These are phyloP conservation scores for Acanthochlamys bracteata DNA, from an alignment of 106 monocot genomes.

Conservation along the genomic window DNA sequence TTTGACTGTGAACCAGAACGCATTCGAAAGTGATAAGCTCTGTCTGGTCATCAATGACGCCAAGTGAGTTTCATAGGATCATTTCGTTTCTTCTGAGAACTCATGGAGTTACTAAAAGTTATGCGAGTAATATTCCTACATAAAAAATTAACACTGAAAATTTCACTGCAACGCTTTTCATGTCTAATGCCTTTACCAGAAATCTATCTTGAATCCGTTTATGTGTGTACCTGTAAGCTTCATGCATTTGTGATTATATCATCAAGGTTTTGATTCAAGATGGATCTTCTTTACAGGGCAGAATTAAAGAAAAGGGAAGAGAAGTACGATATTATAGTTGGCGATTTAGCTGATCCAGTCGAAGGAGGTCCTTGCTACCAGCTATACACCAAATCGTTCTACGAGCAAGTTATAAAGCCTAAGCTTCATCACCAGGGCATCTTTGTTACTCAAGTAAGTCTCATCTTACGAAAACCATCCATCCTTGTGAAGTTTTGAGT, in stretches of 20 bases:
- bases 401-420: slow-evolving; percentile 54
- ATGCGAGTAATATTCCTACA: too few species aligned
- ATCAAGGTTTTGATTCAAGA: not conserved
- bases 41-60: slow-evolving; percentile 78
- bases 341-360: slow-evolving; percentile 72
- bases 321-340: slow-evolving; percentile 66
- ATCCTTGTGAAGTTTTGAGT: too few species aligned
- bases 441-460: slow-evolving; percentile 61
- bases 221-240: too few species aligned
- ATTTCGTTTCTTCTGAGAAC: not conserved
- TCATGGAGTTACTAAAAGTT: not conserved
- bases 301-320: slow-evolving; percentile 58
- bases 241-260: too few species aligned
- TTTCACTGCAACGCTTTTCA: too few species aligned
- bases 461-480: too few species aligned
- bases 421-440: slow-evolving; percentile 47
- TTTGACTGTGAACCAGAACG: slow-evolving; percentile 40
- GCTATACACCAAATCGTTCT: slow-evolving; percentile 81
- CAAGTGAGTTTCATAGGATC: slow-evolving; percentile 21
- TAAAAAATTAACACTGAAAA: too few species aligned
- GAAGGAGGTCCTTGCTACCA: slow-evolving; percentile 90
- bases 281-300: slow-evolving; percentile 17
- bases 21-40: slow-evolving; percentile 55
- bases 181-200: too few species aligned
- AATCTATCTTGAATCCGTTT: too few species aligned